A percentile compares a stretch with the other conserved stretches of the same genome.
phyloP scores from a whole-genome alignment of 768 basidiomycete species.

The Rhodotorula diobovata region DNA sequence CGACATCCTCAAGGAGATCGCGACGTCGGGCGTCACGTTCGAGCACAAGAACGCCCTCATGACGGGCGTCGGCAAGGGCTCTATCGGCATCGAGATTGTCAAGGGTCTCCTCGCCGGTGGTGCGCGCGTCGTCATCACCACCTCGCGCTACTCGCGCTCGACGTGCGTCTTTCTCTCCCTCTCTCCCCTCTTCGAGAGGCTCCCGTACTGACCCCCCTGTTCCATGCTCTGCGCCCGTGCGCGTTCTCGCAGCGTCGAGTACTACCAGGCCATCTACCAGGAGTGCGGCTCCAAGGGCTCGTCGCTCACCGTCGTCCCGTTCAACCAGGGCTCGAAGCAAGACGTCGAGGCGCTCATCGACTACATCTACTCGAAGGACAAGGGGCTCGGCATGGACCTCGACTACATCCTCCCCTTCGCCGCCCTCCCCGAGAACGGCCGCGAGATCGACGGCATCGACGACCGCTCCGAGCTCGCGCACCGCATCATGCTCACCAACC shows the following conservation, averaged over 20 bases:
- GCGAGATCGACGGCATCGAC: slow-evolving; percentile 94
- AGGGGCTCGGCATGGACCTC: slow-evolving; percentile 78
- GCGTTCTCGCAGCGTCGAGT: slow-evolving; percentile 62
- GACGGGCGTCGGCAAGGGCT: slow-evolving; percentile 96
- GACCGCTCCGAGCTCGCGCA: slow-evolving; percentile 97
- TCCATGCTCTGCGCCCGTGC: background rate
- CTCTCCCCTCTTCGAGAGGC: too few relatives aligned
- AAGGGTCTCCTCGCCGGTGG: slow-evolving; percentile 95
- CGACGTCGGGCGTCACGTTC: slow-evolving; percentile 96
- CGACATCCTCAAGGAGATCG: slow-evolving; percentile 95
- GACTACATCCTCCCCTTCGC: slow-evolving; percentile 99
- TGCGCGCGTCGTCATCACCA: slow-evolving; percentile 93
- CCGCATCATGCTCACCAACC: slow-evolving; percentile 96
- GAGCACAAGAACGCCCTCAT: slow-evolving; percentile 98
- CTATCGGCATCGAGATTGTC: slow-evolving; percentile 94
- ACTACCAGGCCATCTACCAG: slow-evolving; percentile 97
- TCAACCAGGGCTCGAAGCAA: slow-evolving; percentile 98
- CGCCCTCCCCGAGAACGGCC: slow-evolving; percentile 95
- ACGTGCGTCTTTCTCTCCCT: slow-evolving; percentile 47
- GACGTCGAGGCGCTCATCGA: slow-evolving; percentile 97
- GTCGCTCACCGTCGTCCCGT: slow-evolving; percentile 95
- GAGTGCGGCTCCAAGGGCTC: slow-evolving; percentile 89
- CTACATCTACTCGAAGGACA: slow-evolving; percentile 81
- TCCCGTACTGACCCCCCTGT: background rate
- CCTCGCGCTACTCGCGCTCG: slow-evolving; percentile 90